phyloP scores from a whole-genome alignment of 2,329 filamentous ascomycete species.

The Alternaria postmessia region DNA sequence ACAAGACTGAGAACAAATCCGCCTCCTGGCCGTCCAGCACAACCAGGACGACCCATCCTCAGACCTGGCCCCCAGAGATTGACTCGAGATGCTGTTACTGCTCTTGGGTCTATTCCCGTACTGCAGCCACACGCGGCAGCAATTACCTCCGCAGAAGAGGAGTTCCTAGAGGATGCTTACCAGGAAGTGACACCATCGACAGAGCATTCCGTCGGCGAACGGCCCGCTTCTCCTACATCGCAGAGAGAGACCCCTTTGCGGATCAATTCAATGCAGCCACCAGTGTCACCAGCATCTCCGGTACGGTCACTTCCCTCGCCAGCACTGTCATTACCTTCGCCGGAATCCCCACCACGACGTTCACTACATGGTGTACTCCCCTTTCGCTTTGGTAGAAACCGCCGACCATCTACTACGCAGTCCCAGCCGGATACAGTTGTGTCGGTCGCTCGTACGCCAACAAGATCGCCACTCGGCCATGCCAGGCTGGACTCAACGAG shows the following conservation, averaged over 20 bases:
- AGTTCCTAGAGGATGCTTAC: conserved; percentile 6
- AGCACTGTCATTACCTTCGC: neutral
- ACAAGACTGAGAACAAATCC: conserved; percentile 11
- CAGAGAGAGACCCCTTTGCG: neutral
- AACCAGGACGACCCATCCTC: conserved; percentile 30
- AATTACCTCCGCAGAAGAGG: conserved; percentile 27
- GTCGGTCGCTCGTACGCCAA: conserved; percentile 17
- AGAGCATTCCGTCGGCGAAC: conserved; percentile 13
- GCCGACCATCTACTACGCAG: neutral
- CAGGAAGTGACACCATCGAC: neutral
- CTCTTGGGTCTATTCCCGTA: conserved; percentile 36
- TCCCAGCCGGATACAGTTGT: conserved; percentile 11
- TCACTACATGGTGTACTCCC: conserved; percentile 26
- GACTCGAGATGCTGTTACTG: conserved; percentile 40
- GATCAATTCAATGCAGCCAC: neutral
- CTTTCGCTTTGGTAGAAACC: conserved; percentile 27
- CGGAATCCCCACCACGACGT: conserved; percentile 7
- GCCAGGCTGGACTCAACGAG: conserved; percentile 14
- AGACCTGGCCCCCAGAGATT: conserved; percentile 42
- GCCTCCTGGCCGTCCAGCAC: conserved; percentile 12
- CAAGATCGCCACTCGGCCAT: conserved; percentile 6
- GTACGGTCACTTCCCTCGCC: neutral
- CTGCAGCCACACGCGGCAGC: conserved; percentile 37
- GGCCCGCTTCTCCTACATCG: neutral
- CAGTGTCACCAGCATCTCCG: conserved; percentile 4